A percentile compares a stretch with the other conserved stretches of the same genome.
Conservation (phyloP, 1,284 basidiomycete genomes). For the Phenoliferia sp. region DNA sequence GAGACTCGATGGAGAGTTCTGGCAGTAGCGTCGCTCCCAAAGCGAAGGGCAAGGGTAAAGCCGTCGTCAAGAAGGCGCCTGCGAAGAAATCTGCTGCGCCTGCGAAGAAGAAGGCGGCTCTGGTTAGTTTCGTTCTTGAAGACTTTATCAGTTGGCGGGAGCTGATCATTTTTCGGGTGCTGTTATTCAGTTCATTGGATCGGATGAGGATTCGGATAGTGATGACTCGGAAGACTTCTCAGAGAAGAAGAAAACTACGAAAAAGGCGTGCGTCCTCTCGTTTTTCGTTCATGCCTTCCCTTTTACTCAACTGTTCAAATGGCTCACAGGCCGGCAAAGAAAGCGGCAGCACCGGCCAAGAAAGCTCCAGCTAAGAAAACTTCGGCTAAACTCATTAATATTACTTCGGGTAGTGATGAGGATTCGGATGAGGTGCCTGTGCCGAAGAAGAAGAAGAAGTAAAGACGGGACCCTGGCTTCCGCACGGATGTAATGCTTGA, state of each 20-base stretch:
- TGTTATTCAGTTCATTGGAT: conserved; percentile 8
- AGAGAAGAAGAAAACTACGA: conserved; percentile 50
- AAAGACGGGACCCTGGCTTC: no score
- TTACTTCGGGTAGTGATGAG: conserved; percentile 9
- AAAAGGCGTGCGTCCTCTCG: conserved; percentile 52
- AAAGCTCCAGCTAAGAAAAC: conserved; percentile 51
- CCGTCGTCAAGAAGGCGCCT: no score
- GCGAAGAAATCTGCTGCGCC: not conserved
- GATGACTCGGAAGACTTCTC: conserved; percentile 47
- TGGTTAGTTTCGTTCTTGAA: conserved; percentile 21
- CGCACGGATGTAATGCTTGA: no score
- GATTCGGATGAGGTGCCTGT: conserved; percentile 12
- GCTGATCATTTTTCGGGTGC: no score
- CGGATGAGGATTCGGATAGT: conserved; percentile 51
- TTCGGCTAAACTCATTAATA: not conserved
- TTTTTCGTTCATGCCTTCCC: not conserved
- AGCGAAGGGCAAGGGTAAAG: conserved; percentile 19
- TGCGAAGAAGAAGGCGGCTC: conserved; percentile 4
- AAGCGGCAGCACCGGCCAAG: conserved; percentile 50
- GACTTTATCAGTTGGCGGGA: conserved; percentile 4
- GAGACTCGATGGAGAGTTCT: conserved; percentile 13
- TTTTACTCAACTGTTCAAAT: conserved; percentile 30
- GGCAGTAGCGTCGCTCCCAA: conserved; percentile 26
- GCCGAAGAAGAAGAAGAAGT: not conserved
- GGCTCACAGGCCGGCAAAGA: conserved; percentile 42